Conservation (phyloP, 2,329 filamentous ascomycete species). For the Colletotrichum musae region DNA sequence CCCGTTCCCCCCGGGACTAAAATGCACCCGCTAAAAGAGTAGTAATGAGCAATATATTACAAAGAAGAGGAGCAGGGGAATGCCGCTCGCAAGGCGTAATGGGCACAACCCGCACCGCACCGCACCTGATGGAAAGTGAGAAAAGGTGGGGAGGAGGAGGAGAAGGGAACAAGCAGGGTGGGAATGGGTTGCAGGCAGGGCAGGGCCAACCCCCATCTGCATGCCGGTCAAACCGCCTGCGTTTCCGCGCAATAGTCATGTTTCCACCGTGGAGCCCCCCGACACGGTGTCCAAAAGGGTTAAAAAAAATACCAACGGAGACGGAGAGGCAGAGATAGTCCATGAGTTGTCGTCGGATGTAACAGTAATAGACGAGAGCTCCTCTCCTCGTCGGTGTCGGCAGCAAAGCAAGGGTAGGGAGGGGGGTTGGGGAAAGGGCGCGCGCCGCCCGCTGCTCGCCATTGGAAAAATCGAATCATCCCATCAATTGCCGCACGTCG, state of each 20-base stretch:
- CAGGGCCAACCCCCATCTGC: background rate
- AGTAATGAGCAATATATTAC: slow-evolving; percentile 31
- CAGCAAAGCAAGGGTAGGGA: too few relatives aligned
- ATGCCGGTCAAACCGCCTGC: slow-evolving; percentile 6
- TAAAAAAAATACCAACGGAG: too few relatives aligned
- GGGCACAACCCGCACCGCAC: too few relatives aligned
- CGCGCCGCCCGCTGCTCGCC: background rate
- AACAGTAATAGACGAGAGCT: too few relatives aligned
- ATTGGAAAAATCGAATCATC: slow-evolving; percentile 60
- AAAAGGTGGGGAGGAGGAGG: background rate
- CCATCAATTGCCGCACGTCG: slow-evolving; percentile 95
- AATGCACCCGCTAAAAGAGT: slow-evolving; percentile 26
- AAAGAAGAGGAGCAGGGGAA: background rate
- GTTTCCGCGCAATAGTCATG: background rate
- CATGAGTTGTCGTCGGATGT: too few relatives aligned
- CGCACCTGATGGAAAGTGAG: background rate
- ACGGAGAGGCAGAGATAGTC: too few relatives aligned
- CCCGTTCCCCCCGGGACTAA: slow-evolving; percentile 9
- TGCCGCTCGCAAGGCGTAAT: background rate
- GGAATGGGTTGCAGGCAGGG: background rate
- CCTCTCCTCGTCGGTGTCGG: too few relatives aligned
- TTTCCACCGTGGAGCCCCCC: background rate
- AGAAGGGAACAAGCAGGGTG: background rate
- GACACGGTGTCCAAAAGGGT: too few relatives aligned
- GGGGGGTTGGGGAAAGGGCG: background rate